These are phyloP conservation scores for Xylaria sp. DNA, from an alignment of 2,329 filamentous ascomycete species.

Conservation along the genomic window DNA sequence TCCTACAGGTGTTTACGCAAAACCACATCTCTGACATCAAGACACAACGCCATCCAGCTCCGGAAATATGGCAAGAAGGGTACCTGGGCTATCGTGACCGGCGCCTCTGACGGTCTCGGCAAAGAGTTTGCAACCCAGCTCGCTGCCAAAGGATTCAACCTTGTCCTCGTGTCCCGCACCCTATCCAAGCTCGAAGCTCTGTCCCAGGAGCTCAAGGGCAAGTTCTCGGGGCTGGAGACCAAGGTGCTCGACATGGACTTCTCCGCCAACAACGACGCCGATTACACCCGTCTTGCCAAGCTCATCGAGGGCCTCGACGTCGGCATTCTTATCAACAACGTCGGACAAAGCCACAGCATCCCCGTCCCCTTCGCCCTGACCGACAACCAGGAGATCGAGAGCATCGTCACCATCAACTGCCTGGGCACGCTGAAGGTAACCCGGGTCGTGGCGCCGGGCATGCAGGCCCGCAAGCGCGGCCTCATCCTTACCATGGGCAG, in stretches of 20 bases:
- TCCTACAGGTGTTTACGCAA: background rate
- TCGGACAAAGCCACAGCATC: constrained; percentile 91
- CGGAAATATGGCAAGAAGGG: constrained; percentile 88
- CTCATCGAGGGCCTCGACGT: constrained; percentile 76
- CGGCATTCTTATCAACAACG: constrained; percentile 92
- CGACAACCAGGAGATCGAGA: constrained; percentile 74
- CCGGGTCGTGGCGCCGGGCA: constrained; percentile 79
- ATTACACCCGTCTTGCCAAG: constrained; percentile 75
- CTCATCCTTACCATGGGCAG: constrained; percentile 97
- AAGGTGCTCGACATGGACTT: constrained; percentile 93
- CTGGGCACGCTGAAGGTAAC: constrained; percentile 87
- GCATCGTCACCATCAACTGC: constrained; percentile 96
- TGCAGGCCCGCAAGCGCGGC: constrained; percentile 82
- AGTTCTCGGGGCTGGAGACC: constrained; percentile 69
- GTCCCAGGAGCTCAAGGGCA: constrained; percentile 72
- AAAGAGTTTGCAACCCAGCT: constrained; percentile 95
- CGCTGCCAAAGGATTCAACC: constrained; percentile 88
- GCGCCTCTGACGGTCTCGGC: constrained; percentile 93
- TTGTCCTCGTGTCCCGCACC: constrained; percentile 95
- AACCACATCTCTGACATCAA: constrained; percentile 24
- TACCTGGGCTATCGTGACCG: constrained; percentile 92
- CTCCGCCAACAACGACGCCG: constrained; percentile 72
- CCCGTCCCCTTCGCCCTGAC: constrained; percentile 88
- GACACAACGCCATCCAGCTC: constrained; percentile 58
- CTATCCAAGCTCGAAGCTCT: constrained; percentile 83